These are phyloP conservation scores for Russula lepida DNA, from an alignment of 768 basidiomycete species.

Conservation along the genomic window DNA sequence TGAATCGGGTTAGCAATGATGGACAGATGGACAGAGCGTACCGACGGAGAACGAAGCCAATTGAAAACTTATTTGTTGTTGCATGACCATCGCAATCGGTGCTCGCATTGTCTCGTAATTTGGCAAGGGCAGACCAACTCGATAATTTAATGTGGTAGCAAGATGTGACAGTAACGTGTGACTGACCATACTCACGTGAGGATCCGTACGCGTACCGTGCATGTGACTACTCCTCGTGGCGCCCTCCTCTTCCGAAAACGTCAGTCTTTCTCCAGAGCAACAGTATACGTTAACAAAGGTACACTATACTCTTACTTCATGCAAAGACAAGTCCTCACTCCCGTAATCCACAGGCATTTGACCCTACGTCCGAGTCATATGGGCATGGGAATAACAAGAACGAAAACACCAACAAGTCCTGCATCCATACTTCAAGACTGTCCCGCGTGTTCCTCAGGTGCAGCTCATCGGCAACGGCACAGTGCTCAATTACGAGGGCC, in stretches of 20 bases:
- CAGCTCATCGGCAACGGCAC: constrained; percentile 85
- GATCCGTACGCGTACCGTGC: too few species aligned
- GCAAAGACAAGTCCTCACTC: not conserved
- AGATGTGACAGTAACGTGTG: too few species aligned
- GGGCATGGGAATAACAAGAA: constrained; percentile 90
- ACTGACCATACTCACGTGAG: too few species aligned
- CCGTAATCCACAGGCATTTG: constrained; percentile 62
- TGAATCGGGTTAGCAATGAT: too few species aligned
- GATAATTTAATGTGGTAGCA: too few species aligned
- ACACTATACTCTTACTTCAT: not conserved
- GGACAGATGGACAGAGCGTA: too few species aligned
- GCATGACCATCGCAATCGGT: constrained; percentile 68
- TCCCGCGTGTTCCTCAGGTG: constrained; percentile 78
- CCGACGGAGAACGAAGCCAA: too few species aligned
- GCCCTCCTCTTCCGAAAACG: constrained; percentile 68
- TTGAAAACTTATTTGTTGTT: too few species aligned
- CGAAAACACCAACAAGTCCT: constrained; percentile 59
- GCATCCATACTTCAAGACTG: constrained; percentile 81
- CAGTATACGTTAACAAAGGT: constrained; percentile 85
- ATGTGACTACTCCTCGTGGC: constrained; percentile 63
- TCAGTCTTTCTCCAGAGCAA: constrained; percentile 63
- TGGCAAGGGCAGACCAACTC: constrained; percentile 48
- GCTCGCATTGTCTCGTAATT: constrained; percentile 62
- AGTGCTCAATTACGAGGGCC: constrained; percentile 68
- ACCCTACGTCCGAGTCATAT: constrained; percentile 54